Conservation (phyloP, 2,329 filamentous ascomycete genomes). For the Sporothrix sp. region DNA sequence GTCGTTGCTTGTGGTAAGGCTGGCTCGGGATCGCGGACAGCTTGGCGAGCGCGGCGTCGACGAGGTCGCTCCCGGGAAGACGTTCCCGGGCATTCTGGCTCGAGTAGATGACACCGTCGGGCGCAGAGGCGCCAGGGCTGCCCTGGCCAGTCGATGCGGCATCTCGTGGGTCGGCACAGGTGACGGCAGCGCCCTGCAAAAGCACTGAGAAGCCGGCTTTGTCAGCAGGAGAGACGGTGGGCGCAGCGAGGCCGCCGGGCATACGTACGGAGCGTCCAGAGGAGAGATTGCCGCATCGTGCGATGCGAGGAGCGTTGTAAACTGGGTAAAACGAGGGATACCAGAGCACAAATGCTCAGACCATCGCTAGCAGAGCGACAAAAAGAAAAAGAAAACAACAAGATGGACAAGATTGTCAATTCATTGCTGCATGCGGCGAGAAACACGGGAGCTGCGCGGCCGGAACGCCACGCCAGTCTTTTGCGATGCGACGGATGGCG, state of each 20-base stretch:
- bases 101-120: conserved; percentile 10
- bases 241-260: too few relatives aligned
- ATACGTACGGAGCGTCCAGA: conserved; percentile 17
- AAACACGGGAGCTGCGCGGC: too few relatives aligned
- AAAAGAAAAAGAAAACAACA: neutral
- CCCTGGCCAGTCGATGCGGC: neutral
- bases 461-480: too few relatives aligned
- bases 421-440: neutral
- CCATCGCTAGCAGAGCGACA: neutral
- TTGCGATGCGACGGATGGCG: neutral
- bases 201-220: conserved; percentile 15
- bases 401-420: too few relatives aligned
- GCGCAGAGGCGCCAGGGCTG: neutral
- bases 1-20: conserved; percentile 34
- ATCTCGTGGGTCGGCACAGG: conserved; percentile 10
- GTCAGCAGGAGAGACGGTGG: neutral
- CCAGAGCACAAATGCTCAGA: neutral
- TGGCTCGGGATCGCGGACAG: conserved; percentile 41
- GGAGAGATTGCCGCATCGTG: conserved; percentile 14
- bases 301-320: neutral
- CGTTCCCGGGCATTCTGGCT: neutral
- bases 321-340: neutral
- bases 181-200: conserved; percentile 15
- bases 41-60: conserved; percentile 41
- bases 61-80: conserved; percentile 40